Evolutionary conservation across 1,284 basidiomycete species (phyloP), one percentile per base, ranked within the genome.

Genomic region (Austroboletus novae-zelandiae): DNA sequence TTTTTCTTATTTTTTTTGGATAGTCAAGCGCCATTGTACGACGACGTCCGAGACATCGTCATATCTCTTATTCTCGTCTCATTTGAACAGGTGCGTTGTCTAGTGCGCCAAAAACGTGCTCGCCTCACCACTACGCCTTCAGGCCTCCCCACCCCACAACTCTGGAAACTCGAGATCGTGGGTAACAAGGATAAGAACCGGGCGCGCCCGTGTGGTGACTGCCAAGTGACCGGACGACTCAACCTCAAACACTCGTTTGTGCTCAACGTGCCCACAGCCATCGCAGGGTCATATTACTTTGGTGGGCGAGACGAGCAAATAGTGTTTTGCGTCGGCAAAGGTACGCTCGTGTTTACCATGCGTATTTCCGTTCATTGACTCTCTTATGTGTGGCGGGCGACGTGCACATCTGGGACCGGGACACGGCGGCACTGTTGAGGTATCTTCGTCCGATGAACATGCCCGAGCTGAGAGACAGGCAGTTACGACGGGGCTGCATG

Each of bases 321-420:
- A 34, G 81, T 91, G 15, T 71, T 90, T 14, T 89, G 87, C 57
- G 83, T 86, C 39, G 83, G 83, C 11, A 89, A 91, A 79, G 78
- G 88, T 84, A 48, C 6, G 35, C 15, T 6, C 15, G 2, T 18
- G 8, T 23, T 7, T 9, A n/a, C 17, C 15, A 1, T 18, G 6
- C 7, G 27, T 27, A 27, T 27, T 27, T 27, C 9, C 7, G 27
- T 6, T 6, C n/a, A 27, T 27, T 27, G 27, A 27, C 27, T 6
- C 27, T 27, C 20, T n/a, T 10, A 9, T 10, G 4, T 17, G 15
- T n/a, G 89, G 88, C 78, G 53, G 88, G 89, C 2, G 85, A 89
- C 56, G 85, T 91, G n/a, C 84, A 89, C 57, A 83, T 91, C 31
- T 91, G 89, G 88, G 89, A 91, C 60, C 80, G 82, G 46, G 84